Base-by-base conservation (phyloP, 495 filamentous ascomycete species). In the Trichocladium antarcticum region DNA sequence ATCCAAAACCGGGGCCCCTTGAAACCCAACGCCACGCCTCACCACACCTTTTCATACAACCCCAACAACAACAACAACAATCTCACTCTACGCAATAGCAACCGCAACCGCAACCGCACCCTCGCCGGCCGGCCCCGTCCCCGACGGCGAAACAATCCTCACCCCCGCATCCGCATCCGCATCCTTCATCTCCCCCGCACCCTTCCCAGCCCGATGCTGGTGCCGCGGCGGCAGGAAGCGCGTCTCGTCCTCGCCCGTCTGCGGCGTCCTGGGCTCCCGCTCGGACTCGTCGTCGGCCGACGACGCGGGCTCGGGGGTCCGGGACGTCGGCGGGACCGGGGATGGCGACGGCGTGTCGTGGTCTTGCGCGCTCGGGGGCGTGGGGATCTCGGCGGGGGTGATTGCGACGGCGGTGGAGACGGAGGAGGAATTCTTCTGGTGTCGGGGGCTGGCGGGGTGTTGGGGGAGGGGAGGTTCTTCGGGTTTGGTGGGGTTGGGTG, bases 371-470 rank as follows among this genome's bases (percentile, higher is more conserved):
- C n/a, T 37, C 6, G 36, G n/a, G 20, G 20, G 11, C 11, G 35
- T 11, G 1, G 3, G 15, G 15, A 7, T 27, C 10, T 17, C 10
- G 46, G 37, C 19, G 14, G 38, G 37, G 24, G 47, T 32, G 36
- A 45, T 43, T 11, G 53, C 50, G 28, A 61, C 55, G 22, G 60
- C 45, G 22, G 60, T 64, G 50, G 50, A 57, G n/a, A 63, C 55
- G 0, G 62, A 65, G 1, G 64, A 63, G 2, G 63, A 55, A 40
- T 64, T 59, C 47, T 60, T 66, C 7, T 44, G 48, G 45, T 66
- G 57, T 11, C 55, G 37, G 0, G 53, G 53, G 44, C 48, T 56
- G 22, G 41, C 36, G 31, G 52, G 47, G 16, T 42, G 32, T 7
- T 42, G 40, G 15, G n/a, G 31, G 19, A 29, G 39, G 6, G 45